Base-by-base conservation (phyloP, 805 yeast species). In the Ogataea wickerhamii region DNA sequence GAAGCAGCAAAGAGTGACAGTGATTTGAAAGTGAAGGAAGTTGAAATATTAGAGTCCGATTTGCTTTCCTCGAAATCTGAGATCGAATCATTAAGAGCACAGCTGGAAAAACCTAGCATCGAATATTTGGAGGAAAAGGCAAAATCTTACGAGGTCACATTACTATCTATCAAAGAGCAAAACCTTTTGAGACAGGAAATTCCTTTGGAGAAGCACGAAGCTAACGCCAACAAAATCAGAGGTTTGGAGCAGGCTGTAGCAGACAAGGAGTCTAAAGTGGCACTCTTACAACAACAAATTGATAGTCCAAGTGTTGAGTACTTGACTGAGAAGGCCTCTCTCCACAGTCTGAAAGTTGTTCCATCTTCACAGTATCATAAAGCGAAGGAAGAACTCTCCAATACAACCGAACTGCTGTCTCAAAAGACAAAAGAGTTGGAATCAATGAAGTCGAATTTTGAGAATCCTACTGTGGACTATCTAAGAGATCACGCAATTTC, bases 91-190 rank as follows among this genome's bases (percentile, higher is more conserved):
- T 30, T 38, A 10, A 21, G 33, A 13, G 11, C 35, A 6, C 38
- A 39, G 28, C 51, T 59, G 28, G 39, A 52, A 8, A 36, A 38
- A 12, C 68, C 70, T 6, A 37, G 55, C 25, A 34, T 42, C n/a
- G 53, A 49, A 6, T 51, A 52, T 19, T 33, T 61, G 11, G 37
- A 37, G 18, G 48, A 42, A 12, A 48, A 55, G 30, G 64, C 61
- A 11, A 35, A 28, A 10, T 28, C 32, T n/a, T 38, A 37, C 14
- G 28, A 40, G 4, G 34, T 45, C 18, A 34, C 43, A 12, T 30
- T 40, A 8, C 13, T 38, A 10, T 34, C 46, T 3, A 4, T 36
- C 5, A 35, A 28, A 1, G 37, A 37, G 8, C 28, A 33, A 10
- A 38, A 38, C 3, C 16, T 7, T 8, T 7, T 26, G n/a, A 11